Evolutionary conservation across 1,284 basidiomycete species (phyloP).

Genomic region (Microbotryum violaceum): DNA sequence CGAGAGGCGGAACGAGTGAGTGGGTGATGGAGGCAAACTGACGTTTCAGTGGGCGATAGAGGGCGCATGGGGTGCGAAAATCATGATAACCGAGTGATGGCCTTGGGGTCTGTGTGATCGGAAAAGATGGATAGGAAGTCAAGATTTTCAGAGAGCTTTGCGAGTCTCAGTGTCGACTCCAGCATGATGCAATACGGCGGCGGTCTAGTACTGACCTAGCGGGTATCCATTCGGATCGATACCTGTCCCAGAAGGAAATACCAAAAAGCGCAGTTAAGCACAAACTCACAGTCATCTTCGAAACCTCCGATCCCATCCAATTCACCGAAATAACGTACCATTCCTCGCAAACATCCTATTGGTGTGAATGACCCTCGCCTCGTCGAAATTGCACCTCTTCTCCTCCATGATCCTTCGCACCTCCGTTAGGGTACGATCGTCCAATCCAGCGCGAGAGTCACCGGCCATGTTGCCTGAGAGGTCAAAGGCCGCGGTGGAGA

Average conservation of each 20-base stretch:
- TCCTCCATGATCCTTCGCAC: conserved; percentile 29
- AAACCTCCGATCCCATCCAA: neutral
- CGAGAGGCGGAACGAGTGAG: neutral
- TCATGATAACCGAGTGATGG: conserved; percentile 1
- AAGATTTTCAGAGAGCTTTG: neutral
- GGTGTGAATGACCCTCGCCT: conserved; percentile 21
- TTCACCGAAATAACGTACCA: conserved; percentile 2
- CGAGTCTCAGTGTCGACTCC: neutral
- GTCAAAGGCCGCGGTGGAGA: conserved; percentile 28
- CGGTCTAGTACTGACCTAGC: conserved; percentile 1
- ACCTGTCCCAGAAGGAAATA: neutral
- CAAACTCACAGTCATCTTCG: neutral
- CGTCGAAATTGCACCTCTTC: conserved; percentile 21
- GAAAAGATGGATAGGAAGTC: neutral
- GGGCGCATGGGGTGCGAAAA: no score
- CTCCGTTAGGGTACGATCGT: conserved; percentile 25
- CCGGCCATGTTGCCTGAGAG: conserved; percentile 20
- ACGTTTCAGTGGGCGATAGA: no score
- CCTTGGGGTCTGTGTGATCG: conserved; percentile 19
- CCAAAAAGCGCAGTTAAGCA: neutral
- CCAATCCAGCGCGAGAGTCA: conserved; percentile 25
- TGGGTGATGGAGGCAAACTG: neutral
- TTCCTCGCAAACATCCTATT: conserved; percentile 24
- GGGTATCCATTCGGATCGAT: conserved; percentile 24
- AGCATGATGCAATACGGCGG: neutral